phyloP scores from a whole-genome alignment of 2,329 filamentous ascomycete species.

The Epichloe uncinata region DNA sequence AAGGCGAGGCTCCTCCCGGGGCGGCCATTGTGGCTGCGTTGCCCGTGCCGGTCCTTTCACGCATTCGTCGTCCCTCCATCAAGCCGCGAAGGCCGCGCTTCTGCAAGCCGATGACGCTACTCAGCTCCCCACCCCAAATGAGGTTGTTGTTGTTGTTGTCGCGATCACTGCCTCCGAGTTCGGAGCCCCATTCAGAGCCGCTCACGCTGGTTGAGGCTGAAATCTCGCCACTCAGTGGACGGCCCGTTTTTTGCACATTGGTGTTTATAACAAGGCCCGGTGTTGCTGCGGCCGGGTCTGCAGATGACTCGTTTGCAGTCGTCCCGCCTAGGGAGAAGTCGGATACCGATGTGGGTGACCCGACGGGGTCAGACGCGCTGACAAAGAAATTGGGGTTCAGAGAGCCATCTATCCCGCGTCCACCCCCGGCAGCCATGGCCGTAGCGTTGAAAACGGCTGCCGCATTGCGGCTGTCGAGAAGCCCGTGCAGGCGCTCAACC shows the following conservation, averaged over 20 bases:
- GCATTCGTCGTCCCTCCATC: conserved; percentile 84
- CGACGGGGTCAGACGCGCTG: conserved; percentile 31
- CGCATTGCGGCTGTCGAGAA: conserved; percentile 85
- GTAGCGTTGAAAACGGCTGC: conserved; percentile 97
- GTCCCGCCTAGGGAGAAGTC: conserved; percentile 22
- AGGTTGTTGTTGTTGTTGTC: conserved; percentile 26
- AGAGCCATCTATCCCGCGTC: conserved; percentile 61
- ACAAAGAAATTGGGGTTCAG: conserved; percentile 52
- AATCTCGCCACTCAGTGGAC: conserved; percentile 33
- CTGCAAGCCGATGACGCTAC: conserved; percentile 87
- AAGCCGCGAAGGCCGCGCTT: conserved; percentile 82
- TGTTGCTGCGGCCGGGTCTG: conserved; percentile 21
- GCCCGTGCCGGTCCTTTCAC: conserved; percentile 50
- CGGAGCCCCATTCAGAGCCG: conserved; percentile 43
- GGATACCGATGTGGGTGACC: conserved; percentile 19
- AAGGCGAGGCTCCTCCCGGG: conserved; percentile 10
- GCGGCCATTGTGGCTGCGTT: conserved; percentile 12
- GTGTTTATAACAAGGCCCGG: conserved; percentile 37
- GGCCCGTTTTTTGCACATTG: conserved; percentile 20
- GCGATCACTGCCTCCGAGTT: conserved; percentile 35
- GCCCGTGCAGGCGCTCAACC: conserved; percentile 76
- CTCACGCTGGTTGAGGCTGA: conserved; percentile 38
- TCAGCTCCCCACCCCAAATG: conserved; percentile 68
- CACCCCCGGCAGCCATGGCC: conserved; percentile 92
- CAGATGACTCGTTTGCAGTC: conserved; percentile 16